Base-by-base conservation (phyloP, 2,329 filamentous ascomycete genomes). In the Colletotrichum lindemuthianum region DNA sequence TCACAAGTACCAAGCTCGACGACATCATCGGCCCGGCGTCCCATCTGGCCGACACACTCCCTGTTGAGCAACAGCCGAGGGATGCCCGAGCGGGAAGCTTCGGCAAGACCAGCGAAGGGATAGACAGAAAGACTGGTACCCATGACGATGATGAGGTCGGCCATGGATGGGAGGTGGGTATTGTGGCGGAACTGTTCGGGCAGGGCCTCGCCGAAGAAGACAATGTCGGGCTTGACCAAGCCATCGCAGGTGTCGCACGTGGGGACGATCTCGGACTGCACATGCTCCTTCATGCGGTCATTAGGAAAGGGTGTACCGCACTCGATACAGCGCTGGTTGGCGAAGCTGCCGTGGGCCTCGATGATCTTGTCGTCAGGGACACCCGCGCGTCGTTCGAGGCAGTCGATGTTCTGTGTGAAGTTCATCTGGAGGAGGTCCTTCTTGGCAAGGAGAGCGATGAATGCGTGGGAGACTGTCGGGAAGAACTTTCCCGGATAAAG, bases 331-430 rank as follows among this genome's bases (percentile, higher is more conserved):
- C 90, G 86, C 78, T 98, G 95, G 1, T 86, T 88, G 24, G 95
- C 95, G 75, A 98, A 99, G 75, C 93, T 97, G 49, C 96, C 96
- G 76, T 99, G 96, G 0, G 96, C 96, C 78, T 98, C 95, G 37
- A 99, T 84, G 53, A 99, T 94, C 76, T 86, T 89, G 2, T 95
- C 88, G 0, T 81, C 84, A 0, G 93, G 92, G 1, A 99, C 89
- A 33, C 96, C 96, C 11, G 95, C 96, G 69, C 87, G 85, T 24
- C 94, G 88, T 78, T 99, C 96, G 11, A 99, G 84, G 72, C 93
- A 97, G 79, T 99, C 96, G 70, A 99, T 98, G 73, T 99, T 99
- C 74, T 99, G 96, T 0, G 96, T 97, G 77, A 98, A 99, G 57
- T 96, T 86, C 82, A 93, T 96, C 69, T 90, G 81, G 32, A 99